Evolutionary conservation across 495 filamentous ascomycete species (phyloP).

Genomic region (Evernia prunastri): DNA sequence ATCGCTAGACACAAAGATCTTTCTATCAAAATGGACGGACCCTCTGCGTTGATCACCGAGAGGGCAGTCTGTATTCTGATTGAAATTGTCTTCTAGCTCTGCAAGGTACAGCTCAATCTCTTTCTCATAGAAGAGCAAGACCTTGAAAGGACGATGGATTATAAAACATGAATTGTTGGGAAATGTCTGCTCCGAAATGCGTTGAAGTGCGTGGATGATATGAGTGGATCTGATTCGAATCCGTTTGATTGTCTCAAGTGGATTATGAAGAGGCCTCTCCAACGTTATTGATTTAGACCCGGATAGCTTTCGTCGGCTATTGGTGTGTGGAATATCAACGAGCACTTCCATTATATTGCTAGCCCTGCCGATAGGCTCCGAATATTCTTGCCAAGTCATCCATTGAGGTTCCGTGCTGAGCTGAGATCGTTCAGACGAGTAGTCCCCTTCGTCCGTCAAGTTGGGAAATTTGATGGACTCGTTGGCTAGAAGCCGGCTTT

Average conservation of each 20-base stretch:
- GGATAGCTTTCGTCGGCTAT: conserved; percentile 12
- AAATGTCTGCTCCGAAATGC: conserved; percentile 22
- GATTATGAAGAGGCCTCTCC: background rate
- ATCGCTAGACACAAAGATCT: background rate
- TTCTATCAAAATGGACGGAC: conserved; percentile 3
- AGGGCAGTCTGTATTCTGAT: conserved; percentile 11
- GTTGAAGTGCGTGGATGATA: conserved; percentile 24
- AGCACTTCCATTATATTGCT: conserved; percentile 21
- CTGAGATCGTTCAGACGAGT: conserved; percentile 17
- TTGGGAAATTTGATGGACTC: conserved; percentile 11
- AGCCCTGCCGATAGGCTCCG: conserved; percentile 13
- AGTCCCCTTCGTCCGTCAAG: conserved; percentile 17
- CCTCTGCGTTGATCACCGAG: conserved; percentile 18
- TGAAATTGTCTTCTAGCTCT: conserved; percentile 24
- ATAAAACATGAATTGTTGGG: conserved; percentile 21
- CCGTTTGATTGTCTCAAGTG: conserved; percentile 20
- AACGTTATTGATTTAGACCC: conserved; percentile 8
- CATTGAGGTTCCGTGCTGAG: conserved; percentile 19
- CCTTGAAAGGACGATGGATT: conserved; percentile 27
- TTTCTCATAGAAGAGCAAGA: conserved; percentile 23
- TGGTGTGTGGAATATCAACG: conserved; percentile 21
- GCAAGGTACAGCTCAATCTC: conserved; percentile 21
- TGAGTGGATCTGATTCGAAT: conserved; percentile 27
- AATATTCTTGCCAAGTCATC: conserved; percentile 24
- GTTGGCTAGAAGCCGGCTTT: conserved; percentile 13